phyloP scores from a whole-genome alignment of 192 early-diverging fungal genomes.

The Backusella liffmaniae region DNA sequence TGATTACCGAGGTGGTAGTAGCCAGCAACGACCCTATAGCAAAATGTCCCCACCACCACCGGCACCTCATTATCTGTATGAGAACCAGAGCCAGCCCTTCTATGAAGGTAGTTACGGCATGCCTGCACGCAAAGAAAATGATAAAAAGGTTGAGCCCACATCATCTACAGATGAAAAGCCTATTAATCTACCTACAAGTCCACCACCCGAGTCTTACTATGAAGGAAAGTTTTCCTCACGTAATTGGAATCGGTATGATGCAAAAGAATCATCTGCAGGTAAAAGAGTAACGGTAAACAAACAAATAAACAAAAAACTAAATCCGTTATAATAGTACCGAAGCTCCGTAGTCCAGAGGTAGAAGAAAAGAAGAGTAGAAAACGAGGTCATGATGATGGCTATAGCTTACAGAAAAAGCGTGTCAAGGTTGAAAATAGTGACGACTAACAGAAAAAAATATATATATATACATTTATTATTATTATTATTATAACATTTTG shows the following conservation, averaged over 20 bases:
- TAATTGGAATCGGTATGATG: background rate
- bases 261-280: background rate
- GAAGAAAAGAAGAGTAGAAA: background rate
- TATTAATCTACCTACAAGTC: conserved; percentile 15
- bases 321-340: background rate
- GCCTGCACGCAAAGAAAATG: background rate
- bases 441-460: background rate
- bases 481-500: background rate
- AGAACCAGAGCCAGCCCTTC: background rate
- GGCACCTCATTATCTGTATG: background rate
- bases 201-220: conserved; percentile 17
- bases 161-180: background rate
- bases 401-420: background rate
- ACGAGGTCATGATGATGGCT: background rate
- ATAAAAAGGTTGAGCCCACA: background rate
- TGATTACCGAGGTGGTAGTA: conserved; percentile 13
- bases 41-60: background rate
- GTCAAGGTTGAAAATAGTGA: background rate
- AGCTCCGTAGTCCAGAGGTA: background rate
- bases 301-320: background rate
- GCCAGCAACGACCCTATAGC: background rate
- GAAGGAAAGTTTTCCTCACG: background rate
- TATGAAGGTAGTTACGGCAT: background rate
- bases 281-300: background rate
- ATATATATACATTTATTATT: background rate